A percentile compares a stretch with the other conserved stretches of the same genome.
These are phyloP conservation scores for Mycosphaerella arachidis DNA, from an alignment of 2,329 filamentous ascomycete species.

Conservation along the genomic window DNA sequence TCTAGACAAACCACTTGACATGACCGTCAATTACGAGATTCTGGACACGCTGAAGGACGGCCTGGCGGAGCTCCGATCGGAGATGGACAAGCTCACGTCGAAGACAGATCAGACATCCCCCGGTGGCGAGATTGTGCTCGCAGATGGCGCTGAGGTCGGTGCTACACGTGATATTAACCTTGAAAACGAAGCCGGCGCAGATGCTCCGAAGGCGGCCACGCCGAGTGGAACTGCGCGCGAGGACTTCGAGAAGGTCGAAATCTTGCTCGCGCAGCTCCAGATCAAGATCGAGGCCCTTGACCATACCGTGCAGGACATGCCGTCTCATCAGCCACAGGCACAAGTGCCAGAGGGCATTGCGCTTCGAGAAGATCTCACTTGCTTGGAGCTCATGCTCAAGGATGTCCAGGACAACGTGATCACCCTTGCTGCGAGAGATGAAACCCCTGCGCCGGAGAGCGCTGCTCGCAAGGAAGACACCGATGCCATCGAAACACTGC, in stretches of 20 bases:
- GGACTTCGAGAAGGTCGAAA: slow-evolving; percentile 81
- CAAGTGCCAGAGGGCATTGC: slow-evolving; percentile 35
- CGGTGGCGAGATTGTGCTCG: slow-evolving; percentile 55
- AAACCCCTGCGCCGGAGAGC: slow-evolving; percentile 41
- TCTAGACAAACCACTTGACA: slow-evolving; percentile 71
- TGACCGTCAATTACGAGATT: slow-evolving; percentile 84
- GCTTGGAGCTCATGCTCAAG: slow-evolving; percentile 44
- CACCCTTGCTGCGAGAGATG: slow-evolving; percentile 43
- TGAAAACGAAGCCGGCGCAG: slow-evolving; percentile 38
- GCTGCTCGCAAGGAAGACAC: slow-evolving; percentile 75
- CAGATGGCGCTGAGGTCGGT: slow-evolving; percentile 48
- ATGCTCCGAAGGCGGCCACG: slow-evolving; percentile 13
- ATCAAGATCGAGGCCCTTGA: slow-evolving; percentile 80
- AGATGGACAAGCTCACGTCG: slow-evolving; percentile 74
- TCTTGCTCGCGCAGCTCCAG: slow-evolving; percentile 74
- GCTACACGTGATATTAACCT: slow-evolving; percentile 30
- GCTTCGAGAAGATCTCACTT: slow-evolving; percentile 51
- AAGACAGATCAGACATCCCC: slow-evolving; percentile 39
- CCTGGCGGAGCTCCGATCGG: slow-evolving; percentile 66
- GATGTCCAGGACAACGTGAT: slow-evolving; percentile 59
- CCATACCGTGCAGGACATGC: slow-evolving; percentile 45
- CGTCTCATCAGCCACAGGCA: slow-evolving; percentile 38
- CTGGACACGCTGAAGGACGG: slow-evolving; percentile 82
- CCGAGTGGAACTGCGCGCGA: slow-evolving; percentile 54
- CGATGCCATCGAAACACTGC: slow-evolving; percentile 81